A percentile compares a stretch with the other conserved stretches of the same genome.
phyloP scores from a whole-genome alignment of 2,329 filamentous ascomycete species.

The Colletotrichum phormii region DNA sequence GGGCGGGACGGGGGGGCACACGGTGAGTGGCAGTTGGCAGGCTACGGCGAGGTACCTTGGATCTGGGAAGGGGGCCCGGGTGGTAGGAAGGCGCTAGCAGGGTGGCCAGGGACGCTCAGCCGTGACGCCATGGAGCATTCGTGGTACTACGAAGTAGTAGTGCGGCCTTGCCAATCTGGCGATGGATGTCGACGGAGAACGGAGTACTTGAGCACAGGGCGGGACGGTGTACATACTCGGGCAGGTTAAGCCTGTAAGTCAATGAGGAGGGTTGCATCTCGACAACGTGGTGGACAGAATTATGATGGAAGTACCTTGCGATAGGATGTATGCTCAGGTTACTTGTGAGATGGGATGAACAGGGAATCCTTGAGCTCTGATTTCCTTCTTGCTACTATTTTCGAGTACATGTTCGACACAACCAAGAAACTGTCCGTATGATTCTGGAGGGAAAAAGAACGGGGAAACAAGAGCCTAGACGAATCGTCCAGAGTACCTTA shows the following conservation, averaged over 20 bases:
- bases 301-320: neutral
- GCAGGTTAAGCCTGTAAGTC: neutral
- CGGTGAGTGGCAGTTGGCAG: constrained; percentile 14
- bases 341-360: constrained; percentile 19
- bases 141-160: neutral
- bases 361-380: constrained; percentile 8
- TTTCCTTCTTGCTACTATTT: neutral
- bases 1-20: constrained; percentile 5
- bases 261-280: neutral
- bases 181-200: constrained; percentile 9
- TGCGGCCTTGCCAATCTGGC: constrained; percentile 15
- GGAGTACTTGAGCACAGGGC: constrained; percentile 15
- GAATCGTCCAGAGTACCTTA: neutral
- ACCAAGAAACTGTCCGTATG: neutral
- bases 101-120: constrained; percentile 30
- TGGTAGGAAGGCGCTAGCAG: constrained; percentile 22
- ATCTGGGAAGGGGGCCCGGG: constrained; percentile 6
- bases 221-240: neutral
- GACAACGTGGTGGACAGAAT: constrained; percentile 12
- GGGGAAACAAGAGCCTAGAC: constrained; percentile 5
- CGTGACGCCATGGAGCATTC: constrained; percentile 28
- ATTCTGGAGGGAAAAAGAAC: neutral
- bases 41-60: neutral
- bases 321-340: neutral
- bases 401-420: constrained; percentile 11